These are phyloP conservation scores for Sindora glabra DNA, from an alignment of 306 rosid species.

Conservation along the genomic window DNA sequence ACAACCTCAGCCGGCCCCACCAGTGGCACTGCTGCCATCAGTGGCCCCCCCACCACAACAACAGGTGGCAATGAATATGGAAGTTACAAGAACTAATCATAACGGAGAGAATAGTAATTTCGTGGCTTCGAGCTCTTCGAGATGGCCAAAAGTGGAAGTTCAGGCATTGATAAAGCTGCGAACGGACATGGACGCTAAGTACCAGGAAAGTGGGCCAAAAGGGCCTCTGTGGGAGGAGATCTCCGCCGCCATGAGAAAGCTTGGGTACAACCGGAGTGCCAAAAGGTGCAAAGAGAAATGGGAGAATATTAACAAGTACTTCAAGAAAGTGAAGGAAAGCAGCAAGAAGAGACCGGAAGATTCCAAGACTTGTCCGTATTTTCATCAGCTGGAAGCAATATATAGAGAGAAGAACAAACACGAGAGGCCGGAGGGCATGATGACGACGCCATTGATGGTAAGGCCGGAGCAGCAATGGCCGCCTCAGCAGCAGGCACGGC, in stretches of 20 bases:
- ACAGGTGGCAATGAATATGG: constrained; percentile 13
- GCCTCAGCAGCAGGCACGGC: constrained; percentile 20
- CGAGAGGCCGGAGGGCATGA: constrained; percentile 33
- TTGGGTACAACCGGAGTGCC: constrained; percentile 64
- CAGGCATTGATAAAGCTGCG: constrained; percentile 60
- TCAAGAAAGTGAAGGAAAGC: constrained; percentile 92
- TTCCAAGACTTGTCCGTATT: constrained; percentile 89
- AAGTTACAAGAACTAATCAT: constrained; percentile 19
- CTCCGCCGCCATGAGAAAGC: constrained; percentile 51
- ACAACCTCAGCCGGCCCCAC: not conserved
- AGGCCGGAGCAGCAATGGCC: constrained; percentile 98
- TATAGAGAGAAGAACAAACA: constrained; percentile 51
- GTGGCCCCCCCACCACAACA: not conserved
- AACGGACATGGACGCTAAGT: constrained; percentile 50
- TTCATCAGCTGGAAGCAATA: constrained; percentile 58
- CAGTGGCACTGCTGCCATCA: not conserved
- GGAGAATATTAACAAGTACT: constrained; percentile 98
- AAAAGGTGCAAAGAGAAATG: constrained; percentile 97
- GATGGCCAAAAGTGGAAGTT: constrained; percentile 91
- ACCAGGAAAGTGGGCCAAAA: constrained; percentile 75
- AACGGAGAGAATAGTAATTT: constrained; percentile 27
- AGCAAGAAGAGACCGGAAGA: constrained; percentile 80
- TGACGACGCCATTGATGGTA: constrained; percentile 67
- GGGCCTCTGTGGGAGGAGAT: constrained; percentile 96
- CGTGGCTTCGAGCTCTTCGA: constrained; percentile 33